These are phyloP conservation scores for Cercophora samala DNA, from an alignment of 495 filamentous ascomycete species.

Conservation along the genomic window DNA sequence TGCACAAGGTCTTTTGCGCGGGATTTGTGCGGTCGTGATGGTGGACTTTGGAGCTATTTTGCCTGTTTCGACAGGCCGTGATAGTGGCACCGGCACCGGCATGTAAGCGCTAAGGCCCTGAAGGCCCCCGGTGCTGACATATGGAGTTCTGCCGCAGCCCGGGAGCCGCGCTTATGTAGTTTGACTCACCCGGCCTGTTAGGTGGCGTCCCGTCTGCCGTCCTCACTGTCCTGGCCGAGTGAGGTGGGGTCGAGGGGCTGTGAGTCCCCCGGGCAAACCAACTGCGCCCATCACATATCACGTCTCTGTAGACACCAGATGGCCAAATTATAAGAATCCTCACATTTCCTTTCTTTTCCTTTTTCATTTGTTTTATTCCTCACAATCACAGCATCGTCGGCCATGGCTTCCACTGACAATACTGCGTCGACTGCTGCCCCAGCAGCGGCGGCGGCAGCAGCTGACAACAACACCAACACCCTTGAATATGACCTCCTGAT, in stretches of 20 bases:
- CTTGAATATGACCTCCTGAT: conserved; percentile 35
- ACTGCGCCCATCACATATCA: not conserved
- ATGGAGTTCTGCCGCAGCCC: not conserved
- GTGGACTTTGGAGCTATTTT: not conserved
- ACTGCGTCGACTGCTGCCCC: not conserved
- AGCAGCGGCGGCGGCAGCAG: not conserved
- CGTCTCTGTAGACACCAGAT: not conserved
- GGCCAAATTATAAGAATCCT: not conserved
- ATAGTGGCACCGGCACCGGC: too few species aligned
- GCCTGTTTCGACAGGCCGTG: not conserved
- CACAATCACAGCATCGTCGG: not conserved
- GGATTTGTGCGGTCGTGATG: too few species aligned
- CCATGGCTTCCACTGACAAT: not conserved
- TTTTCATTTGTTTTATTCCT: not conserved
- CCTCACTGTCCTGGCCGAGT: not conserved
- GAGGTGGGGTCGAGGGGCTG: not conserved
- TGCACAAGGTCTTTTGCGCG: too few species aligned
- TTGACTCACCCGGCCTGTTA: not conserved
- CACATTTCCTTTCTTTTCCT: not conserved
- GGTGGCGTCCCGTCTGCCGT: not conserved
- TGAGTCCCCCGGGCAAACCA: too few species aligned
- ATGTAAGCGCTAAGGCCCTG: not conserved
- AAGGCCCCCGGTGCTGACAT: too few species aligned
- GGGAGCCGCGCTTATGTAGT: not conserved
- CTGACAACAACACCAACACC: not conserved